A percentile compares a stretch with the other conserved stretches of the same genome.
These are phyloP conservation scores for Coemansia sp. DNA, from an alignment of 192 early-diverging fungal genomes.

Conservation along the genomic window DNA sequence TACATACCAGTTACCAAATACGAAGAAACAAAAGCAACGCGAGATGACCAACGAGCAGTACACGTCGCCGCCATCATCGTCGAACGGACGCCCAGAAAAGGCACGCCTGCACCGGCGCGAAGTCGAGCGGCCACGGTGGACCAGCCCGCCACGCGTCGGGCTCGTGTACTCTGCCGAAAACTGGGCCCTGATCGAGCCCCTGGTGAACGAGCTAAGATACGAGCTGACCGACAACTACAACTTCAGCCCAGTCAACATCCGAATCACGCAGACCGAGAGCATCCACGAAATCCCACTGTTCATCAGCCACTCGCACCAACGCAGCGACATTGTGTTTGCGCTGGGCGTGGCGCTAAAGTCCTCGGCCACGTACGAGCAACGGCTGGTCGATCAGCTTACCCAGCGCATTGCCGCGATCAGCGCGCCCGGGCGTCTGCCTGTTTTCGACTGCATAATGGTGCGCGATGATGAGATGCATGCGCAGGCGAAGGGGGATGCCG, in stretches of 20 bases:
- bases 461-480: slow-evolving; percentile 5
- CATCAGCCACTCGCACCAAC: slow-evolving; percentile 20
- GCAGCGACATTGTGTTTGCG: slow-evolving; percentile 43
- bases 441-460: slow-evolving; percentile 47
- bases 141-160: slow-evolving; percentile 19
- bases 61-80: background rate
- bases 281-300: slow-evolving; percentile 36
- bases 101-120: slow-evolving; percentile 22
- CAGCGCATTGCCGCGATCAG: slow-evolving; percentile 11
- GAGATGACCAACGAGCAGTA: background rate
- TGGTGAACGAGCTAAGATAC: slow-evolving; percentile 47
- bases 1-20: too few species aligned
- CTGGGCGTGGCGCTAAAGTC: slow-evolving; percentile 27
- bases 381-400: slow-evolving; percentile 24
- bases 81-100: background rate
- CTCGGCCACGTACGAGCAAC: slow-evolving; percentile 18
- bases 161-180: slow-evolving; percentile 38
- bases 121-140: slow-evolving; percentile 17
- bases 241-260: slow-evolving; percentile 34
- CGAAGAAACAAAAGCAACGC: too few species aligned
- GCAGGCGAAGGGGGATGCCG: background rate
- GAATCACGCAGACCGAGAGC: slow-evolving; percentile 31
- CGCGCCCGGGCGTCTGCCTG: slow-evolving; percentile 15
- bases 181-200: slow-evolving; percentile 26
- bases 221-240: slow-evolving; percentile 31